These are phyloP conservation scores for Daldinia bambusicola DNA, from an alignment of 495 filamentous ascomycete species.

Conservation along the genomic window DNA sequence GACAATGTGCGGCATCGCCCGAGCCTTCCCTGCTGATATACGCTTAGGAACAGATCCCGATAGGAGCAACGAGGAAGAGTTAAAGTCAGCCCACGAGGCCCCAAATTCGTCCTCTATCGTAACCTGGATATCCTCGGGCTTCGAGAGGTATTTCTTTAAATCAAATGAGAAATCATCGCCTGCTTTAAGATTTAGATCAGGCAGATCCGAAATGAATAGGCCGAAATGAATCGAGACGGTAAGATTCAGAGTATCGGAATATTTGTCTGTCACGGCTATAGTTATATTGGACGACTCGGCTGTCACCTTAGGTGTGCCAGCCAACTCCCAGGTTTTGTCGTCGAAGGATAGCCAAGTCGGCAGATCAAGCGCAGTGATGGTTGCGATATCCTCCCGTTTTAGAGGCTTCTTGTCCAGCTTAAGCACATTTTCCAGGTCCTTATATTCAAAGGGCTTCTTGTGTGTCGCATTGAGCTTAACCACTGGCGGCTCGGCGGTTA, in stretches of 20 bases:
- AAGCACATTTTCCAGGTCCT: conserved; percentile 62
- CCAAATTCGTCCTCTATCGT: conserved; percentile 62
- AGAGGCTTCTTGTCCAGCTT: conserved; percentile 70
- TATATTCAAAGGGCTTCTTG: conserved; percentile 66
- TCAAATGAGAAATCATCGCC: conserved; percentile 73
- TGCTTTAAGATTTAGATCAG: conserved; percentile 63
- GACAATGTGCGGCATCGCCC: conserved; percentile 56
- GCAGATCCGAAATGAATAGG: conserved; percentile 54
- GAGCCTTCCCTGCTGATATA: conserved; percentile 24
- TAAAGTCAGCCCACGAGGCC: conserved; percentile 74
- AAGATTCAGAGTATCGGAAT: conserved; percentile 70
- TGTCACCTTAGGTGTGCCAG: conserved; percentile 68
- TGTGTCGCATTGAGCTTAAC: conserved; percentile 68
- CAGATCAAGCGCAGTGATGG: conserved; percentile 59
- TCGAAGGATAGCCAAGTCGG: conserved; percentile 80
- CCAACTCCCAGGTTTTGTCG: conserved; percentile 67
- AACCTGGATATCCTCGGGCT: conserved; percentile 63
- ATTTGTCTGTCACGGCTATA: conserved; percentile 71
- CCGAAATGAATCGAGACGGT: conserved; percentile 69
- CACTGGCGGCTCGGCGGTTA: conserved; percentile 67
- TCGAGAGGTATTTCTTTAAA: conserved; percentile 66
- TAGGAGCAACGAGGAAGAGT: conserved; percentile 64
- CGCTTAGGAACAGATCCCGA: conserved; percentile 69
- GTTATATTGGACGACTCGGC: conserved; percentile 70
- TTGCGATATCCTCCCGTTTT: conserved; percentile 56